Conservation (phyloP, 352 stramenopile genomes). For the Phytophthora melonis region DNA sequence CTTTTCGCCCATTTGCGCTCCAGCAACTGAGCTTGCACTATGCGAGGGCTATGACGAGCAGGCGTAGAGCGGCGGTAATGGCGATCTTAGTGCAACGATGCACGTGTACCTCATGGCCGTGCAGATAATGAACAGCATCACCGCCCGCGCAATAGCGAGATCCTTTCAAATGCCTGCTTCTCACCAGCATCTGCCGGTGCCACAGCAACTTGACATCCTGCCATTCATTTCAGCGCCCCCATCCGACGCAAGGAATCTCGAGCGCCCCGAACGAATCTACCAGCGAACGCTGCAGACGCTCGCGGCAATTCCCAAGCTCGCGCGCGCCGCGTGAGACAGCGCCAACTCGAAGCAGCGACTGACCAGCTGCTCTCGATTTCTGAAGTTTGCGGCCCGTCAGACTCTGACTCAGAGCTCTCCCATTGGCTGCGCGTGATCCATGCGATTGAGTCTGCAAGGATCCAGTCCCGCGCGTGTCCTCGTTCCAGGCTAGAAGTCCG, state of each 20-base stretch:
- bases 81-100: neutral
- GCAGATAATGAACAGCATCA: neutral
- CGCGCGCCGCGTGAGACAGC: conserved; percentile 6
- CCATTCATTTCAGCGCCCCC: neutral
- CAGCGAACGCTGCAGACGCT: too few relatives aligned
- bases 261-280: neutral
- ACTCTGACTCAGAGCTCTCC: neutral
- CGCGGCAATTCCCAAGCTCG: neutral
- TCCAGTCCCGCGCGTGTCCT: conserved; percentile 24
- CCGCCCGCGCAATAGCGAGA: neutral
- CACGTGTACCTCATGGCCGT: too few relatives aligned
- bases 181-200: neutral
- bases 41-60: conserved; percentile 1
- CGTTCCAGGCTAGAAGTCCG: conserved; percentile 14
- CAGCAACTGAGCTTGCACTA: too few relatives aligned
- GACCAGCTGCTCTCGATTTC: conserved; percentile 21
- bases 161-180: neutral
- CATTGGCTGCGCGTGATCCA: neutral
- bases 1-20: too few relatives aligned
- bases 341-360: conserved; percentile 1
- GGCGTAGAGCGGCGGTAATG: neutral
- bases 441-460: conserved; percentile 18
- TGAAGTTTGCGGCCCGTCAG: conserved; percentile 25
- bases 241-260: neutral
- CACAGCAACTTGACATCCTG: neutral